Conservation (phyloP, 371 early-diverging fungal species). For the Apophysomyces trapeziformis region DNA sequence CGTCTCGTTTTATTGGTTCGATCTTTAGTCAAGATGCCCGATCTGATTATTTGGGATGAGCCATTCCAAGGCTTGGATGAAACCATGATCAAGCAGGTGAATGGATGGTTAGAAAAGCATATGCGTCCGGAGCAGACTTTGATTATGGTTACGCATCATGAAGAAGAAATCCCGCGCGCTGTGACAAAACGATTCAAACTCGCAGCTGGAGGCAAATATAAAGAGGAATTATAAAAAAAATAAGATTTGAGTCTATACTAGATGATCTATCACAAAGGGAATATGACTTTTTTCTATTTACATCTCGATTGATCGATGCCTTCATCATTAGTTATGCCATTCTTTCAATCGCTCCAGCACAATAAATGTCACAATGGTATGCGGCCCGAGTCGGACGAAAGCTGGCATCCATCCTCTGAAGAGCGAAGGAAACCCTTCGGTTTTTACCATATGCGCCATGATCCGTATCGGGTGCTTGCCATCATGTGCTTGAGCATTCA, state of each 20-base stretch:
- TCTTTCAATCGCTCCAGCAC: constrained; percentile 76
- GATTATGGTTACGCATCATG: constrained; percentile 67
- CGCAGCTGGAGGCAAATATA: constrained; percentile 34
- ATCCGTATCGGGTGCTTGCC: constrained; percentile 50
- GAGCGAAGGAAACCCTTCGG: constrained; percentile 80
- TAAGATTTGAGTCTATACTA: not conserved
- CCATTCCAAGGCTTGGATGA: constrained; percentile 66
- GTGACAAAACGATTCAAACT: constrained; percentile 42
- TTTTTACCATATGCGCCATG: constrained; percentile 59
- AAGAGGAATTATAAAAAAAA: constrained; percentile 1
- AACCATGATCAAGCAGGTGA: constrained; percentile 45
- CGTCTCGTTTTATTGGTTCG: constrained; percentile 56
- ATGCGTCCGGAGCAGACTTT: constrained; percentile 54
- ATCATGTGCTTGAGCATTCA: constrained; percentile 63
- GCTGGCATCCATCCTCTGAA: constrained; percentile 92
- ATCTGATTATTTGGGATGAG: constrained; percentile 64
- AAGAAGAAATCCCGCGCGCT: constrained; percentile 59
- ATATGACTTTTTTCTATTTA: constrained; percentile 4
- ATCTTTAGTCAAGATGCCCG: constrained; percentile 56
- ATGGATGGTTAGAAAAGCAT: constrained; percentile 54
- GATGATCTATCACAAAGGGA: not conserved
- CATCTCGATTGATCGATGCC: not conserved
- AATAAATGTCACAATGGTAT: constrained; percentile 87
- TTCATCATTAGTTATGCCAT: constrained; percentile 22
- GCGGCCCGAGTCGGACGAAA: constrained; percentile 82